Conservation (phyloP, 768 basidiomycete genomes). For the Pholiota microspora region DNA sequence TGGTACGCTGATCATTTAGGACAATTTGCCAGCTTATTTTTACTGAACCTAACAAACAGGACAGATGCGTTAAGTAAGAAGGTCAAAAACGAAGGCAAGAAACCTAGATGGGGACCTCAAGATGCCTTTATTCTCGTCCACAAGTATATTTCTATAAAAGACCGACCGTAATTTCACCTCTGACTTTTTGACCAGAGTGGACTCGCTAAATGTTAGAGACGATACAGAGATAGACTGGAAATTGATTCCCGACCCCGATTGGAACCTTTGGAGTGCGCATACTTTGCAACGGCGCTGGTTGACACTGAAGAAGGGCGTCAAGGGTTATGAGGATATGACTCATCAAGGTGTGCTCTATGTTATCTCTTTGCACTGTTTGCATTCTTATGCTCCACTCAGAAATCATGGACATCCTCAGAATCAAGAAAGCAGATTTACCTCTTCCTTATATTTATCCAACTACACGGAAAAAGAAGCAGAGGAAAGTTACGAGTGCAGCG, state of each 20-base stretch:
- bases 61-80: constrained; percentile 73
- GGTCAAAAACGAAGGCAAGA: constrained; percentile 69
- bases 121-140: constrained; percentile 82
- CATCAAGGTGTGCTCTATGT: constrained; percentile 54
- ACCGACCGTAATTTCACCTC: neutral
- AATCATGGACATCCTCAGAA: constrained; percentile 77
- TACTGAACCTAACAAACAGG: constrained; percentile 36
- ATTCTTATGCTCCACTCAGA: constrained; percentile 38
- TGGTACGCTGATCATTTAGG: constrained; percentile 46
- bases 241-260: constrained; percentile 64
- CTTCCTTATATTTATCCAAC: constrained; percentile 19
- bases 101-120: constrained; percentile 69
- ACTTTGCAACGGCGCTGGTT: constrained; percentile 77
- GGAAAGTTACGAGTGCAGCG: constrained; percentile 53
- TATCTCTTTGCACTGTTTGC: constrained; percentile 2
- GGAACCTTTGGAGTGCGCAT: constrained; percentile 87
- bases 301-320: constrained; percentile 74
- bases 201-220: constrained; percentile 69
- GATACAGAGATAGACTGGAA: constrained; percentile 90
- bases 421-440: constrained; percentile 68
- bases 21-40: neutral
- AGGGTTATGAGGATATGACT: constrained; percentile 78
- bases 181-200: constrained; percentile 47
- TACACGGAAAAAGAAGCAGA: constrained; percentile 37
- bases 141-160: constrained; percentile 49